Conservation (phyloP, 2,329 filamentous ascomycete species). For the Diaporthe sp. region DNA sequence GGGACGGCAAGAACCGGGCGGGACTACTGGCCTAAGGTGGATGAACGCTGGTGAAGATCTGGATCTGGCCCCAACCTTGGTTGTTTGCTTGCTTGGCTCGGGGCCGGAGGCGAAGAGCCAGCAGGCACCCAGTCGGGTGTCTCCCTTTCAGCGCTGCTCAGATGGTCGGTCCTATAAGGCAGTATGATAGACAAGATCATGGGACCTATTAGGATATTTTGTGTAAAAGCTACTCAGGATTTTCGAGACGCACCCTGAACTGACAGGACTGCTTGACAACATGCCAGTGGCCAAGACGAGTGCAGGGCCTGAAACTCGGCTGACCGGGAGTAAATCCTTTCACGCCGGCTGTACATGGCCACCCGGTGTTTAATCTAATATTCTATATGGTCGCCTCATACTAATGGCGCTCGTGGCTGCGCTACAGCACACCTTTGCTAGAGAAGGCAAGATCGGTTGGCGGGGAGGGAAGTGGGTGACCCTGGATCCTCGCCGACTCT, state of each 20-base stretch:
- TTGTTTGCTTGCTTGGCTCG: background rate
- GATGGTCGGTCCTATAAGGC: background rate
- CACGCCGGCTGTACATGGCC: background rate
- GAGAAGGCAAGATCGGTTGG: background rate
- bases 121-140: background rate
- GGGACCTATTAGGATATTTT: background rate
- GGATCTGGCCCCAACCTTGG: background rate
- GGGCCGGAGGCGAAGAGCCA: background rate
- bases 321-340: background rate
- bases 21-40: background rate
- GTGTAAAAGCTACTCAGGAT: background rate
- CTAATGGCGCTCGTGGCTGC: constrained; percentile 1
- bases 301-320: constrained; percentile 12
- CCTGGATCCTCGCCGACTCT: constrained; percentile 15
- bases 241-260: background rate
- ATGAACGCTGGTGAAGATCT: background rate
- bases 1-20: constrained; percentile 21
- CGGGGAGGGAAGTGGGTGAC: background rate
- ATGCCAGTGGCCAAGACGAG: background rate
- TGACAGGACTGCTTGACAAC: background rate
- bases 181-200: background rate
- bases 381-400: background rate
- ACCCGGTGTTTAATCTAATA: background rate
- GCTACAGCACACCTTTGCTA: background rate
- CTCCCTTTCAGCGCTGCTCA: background rate